Base-by-base conservation (phyloP, 176 grass and related monocot genomes). In the Areca catechu region DNA sequence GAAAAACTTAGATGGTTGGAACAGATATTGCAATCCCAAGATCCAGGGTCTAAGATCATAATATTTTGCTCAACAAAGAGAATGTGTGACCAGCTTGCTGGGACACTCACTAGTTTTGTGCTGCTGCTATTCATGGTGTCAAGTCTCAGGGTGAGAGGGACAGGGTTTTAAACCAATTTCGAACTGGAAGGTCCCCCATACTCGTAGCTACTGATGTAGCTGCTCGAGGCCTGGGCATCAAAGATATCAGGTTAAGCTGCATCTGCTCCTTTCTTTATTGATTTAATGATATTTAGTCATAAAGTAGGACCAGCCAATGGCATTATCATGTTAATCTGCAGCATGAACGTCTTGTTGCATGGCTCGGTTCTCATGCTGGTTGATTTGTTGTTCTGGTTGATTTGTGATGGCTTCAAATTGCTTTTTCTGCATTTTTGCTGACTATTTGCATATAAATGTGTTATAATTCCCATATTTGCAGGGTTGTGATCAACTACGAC, bases 11-110 rank as follows among this genome's bases (percentile, higher is more conserved):
- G 93, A 18, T 78, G 93, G 22, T 43, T 98, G 51, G 93, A 98
- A 21, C 93, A 98, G 61, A 92, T 98, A 64, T 77, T 98, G 62
- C 79, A 88, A 54, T 88, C 78, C 51, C 84, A 98, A 65, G 93
- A 89, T 70, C 77, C 87, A 62, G 87, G 83, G 49, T 73, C 93
- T 16, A 98, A 98, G 71, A 56, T 92, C 49, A 25, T 98, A 68
- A 83, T 98, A 88, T 98, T n/a, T 74, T 98, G 93, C 73, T 87
- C 88, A 27, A 98, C 93, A 22, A 98, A 98, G n/a, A 86, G 93
- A 55, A 92, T 98, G 93, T 98, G 93, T 49, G 93, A 98, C 52
- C 84, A 88, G 62, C 93, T 98, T 15, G 48, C 93, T 17, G 69
- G 81, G 28, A 85, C 68, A 20, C 87, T 98, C 12, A 64, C 71